Evolutionary conservation across 768 basidiomycete genomes (phyloP).

Genomic region (Tulasnella sp.): DNA sequence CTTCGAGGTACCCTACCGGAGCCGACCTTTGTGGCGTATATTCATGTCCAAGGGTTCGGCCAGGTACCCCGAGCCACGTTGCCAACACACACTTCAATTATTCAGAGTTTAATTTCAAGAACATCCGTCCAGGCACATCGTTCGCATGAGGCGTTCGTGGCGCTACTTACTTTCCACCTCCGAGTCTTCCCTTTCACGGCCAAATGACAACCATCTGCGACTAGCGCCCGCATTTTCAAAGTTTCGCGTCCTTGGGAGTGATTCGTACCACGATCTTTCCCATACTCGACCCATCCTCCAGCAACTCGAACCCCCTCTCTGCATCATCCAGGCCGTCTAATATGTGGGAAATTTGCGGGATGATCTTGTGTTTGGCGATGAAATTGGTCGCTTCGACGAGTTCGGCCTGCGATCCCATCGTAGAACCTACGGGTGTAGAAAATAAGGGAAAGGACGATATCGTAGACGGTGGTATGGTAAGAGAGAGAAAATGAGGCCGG

Average conservation of each 20-base stretch:
- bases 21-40: no score
- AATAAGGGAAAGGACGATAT: background rate
- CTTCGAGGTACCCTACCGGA: no score
- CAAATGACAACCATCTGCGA: no score
- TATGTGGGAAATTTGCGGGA: constrained; percentile 60
- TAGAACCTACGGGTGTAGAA: constrained; percentile 44
- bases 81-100: no score
- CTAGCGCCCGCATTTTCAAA: no score
- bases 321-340: constrained; percentile 54
- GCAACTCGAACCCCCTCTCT: constrained; percentile 59
- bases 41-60: no score
- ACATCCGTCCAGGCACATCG: no score
- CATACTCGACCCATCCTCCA: constrained; percentile 57
- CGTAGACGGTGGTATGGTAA: background rate
- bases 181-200: no score
- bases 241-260: background rate
- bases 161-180: no score
- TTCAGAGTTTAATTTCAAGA: no score
- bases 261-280: constrained; percentile 57
- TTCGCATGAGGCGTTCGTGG: no score
- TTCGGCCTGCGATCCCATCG: constrained; percentile 74
- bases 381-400: constrained; percentile 62
- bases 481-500: background rate
- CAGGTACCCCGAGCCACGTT: no score
- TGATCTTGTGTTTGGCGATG: constrained; percentile 51